Conservation (phyloP, 495 filamentous ascomycete species). For the Aspergillus incahuasiensis region DNA sequence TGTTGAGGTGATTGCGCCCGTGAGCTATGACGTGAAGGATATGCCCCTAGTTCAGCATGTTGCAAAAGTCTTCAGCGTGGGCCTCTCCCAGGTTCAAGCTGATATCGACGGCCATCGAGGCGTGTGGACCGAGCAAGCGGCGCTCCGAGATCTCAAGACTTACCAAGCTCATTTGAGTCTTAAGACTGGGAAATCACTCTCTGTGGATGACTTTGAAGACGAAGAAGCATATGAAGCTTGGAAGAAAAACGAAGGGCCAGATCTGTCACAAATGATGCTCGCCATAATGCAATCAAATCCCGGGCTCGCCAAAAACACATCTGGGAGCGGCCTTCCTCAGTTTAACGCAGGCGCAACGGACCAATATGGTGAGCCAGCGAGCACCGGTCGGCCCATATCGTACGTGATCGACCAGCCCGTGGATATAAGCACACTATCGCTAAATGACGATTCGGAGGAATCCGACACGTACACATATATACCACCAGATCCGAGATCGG, state of each 20-base stretch:
- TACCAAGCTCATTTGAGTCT: slow-evolving; percentile 85
- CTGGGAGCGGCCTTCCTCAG: slow-evolving; percentile 46
- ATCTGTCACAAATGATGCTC: slow-evolving; percentile 88
- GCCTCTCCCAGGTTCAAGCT: slow-evolving; percentile 68
- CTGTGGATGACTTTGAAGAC: slow-evolving; percentile 80
- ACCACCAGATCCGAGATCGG: slow-evolving; percentile 74
- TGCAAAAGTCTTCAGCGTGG: slow-evolving; percentile 74
- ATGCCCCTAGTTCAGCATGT: slow-evolving; percentile 92
- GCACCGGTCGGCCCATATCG: slow-evolving; percentile 45
- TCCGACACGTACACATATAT: slow-evolving; percentile 78
- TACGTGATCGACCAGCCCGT: slow-evolving; percentile 73
- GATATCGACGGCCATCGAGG: slow-evolving; percentile 79
- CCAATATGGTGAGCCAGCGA: slow-evolving; percentile 44
- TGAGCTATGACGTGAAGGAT: slow-evolving; percentile 90
- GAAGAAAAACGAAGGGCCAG: slow-evolving; percentile 78
- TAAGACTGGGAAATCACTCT: slow-evolving; percentile 71
- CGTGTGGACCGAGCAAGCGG: slow-evolving; percentile 86
- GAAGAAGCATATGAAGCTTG: slow-evolving; percentile 88
- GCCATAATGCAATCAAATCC: slow-evolving; percentile 82
- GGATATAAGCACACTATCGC: slow-evolving; percentile 66
- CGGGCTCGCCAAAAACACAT: slow-evolving; percentile 69
- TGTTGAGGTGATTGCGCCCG: slow-evolving; percentile 71
- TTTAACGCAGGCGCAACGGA: slow-evolving; percentile 42
- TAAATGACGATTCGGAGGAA: slow-evolving; percentile 48
- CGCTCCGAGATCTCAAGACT: slow-evolving; percentile 82